Percentiles rank a stretch among this genome's conserved stretches.
Conservation (phyloP, 2,329 filamentous ascomycete genomes). For the Epichloe glyceriae region DNA sequence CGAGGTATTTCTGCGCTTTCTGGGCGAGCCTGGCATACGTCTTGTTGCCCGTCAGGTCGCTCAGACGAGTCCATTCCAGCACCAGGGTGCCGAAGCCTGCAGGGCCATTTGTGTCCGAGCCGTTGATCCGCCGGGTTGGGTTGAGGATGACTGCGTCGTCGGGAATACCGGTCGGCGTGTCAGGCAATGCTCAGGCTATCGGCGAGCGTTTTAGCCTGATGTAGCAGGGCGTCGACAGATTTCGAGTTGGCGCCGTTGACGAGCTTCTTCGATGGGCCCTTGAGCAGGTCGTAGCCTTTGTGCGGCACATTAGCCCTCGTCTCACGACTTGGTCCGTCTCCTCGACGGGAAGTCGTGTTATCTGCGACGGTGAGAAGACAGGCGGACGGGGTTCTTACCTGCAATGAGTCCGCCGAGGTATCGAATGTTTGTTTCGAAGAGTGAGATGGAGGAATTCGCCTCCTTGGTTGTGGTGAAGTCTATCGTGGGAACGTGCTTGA, state of each 20-base stretch:
- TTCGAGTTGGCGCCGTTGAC: conserved; percentile 22
- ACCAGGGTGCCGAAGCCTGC: conserved; percentile 68
- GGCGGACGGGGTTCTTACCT: conserved; percentile 26
- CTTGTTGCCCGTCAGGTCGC: conserved; percentile 56
- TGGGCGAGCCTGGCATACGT: conserved; percentile 55
- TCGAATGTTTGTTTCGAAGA: conserved; percentile 86
- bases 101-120: conserved; percentile 50
- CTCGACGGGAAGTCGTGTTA: too few species aligned
- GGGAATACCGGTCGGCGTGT: conserved; percentile 63
- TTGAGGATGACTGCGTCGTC: conserved; percentile 53
- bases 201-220: conserved; percentile 55
- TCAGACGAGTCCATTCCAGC: conserved; percentile 72
- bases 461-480: conserved; percentile 49
- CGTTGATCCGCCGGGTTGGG: conserved; percentile 33
- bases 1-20: conserved; percentile 56
- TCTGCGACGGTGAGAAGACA: background rate
- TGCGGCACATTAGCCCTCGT: too few species aligned
- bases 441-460: conserved; percentile 41
- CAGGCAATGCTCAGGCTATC: conserved; percentile 58
- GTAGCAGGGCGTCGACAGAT: conserved; percentile 45
- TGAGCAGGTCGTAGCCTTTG: conserved; percentile 56
- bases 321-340: background rate
- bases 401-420: conserved; percentile 73
- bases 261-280: conserved; percentile 45
- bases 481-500: conserved; percentile 56